Percentiles rank a stretch among this genome's conserved stretches.
Evolutionary conservation across 352 stramenopile genomes (phyloP).

Genomic region (Lagenidium giganteum): DNA sequence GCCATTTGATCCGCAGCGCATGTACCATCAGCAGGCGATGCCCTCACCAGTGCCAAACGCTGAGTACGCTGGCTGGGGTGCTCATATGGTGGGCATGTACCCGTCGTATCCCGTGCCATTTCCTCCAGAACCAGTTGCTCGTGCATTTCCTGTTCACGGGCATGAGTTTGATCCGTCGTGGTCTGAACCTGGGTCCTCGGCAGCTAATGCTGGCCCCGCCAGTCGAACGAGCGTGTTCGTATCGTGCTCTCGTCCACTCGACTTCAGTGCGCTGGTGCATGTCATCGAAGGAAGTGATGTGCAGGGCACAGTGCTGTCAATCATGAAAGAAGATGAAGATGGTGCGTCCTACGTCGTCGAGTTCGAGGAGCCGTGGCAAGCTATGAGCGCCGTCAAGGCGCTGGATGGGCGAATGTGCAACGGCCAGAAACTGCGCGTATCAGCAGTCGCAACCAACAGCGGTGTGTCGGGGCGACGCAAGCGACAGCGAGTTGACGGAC

Average conservation of each 20-base stretch:
- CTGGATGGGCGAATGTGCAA: slow-evolving; percentile 51
- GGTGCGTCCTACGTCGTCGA: slow-evolving; percentile 40
- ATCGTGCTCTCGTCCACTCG: slow-evolving; percentile 39
- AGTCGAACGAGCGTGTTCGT: slow-evolving; percentile 45
- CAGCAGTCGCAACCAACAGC: slow-evolving; percentile 10
- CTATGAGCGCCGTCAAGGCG: slow-evolving; percentile 29
- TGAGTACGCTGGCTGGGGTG: no score
- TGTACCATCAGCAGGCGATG: no score
- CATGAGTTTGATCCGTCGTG: no score
- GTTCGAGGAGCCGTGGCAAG: slow-evolving; percentile 37
- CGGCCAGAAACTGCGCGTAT: slow-evolving; percentile 45
- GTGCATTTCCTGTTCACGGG: no score
- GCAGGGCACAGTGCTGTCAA: no score
- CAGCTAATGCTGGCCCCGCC: no score
- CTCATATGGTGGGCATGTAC: no score
- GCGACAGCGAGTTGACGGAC: slow-evolving; percentile 55
- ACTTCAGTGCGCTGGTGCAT: slow-evolving; percentile 38
- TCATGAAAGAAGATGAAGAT: slow-evolving; percentile 37
- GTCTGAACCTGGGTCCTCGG: no score
- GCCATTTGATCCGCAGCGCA: no score
- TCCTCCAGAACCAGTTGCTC: no score
- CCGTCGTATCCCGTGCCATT: no score
- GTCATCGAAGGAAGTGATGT: slow-evolving; percentile 41
- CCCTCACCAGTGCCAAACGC: no score
- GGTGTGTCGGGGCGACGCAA: slow-evolving; percentile 49